Evolutionary conservation across 345 rosid species (phyloP).

Genomic region (Eucalyptus virginea): DNA sequence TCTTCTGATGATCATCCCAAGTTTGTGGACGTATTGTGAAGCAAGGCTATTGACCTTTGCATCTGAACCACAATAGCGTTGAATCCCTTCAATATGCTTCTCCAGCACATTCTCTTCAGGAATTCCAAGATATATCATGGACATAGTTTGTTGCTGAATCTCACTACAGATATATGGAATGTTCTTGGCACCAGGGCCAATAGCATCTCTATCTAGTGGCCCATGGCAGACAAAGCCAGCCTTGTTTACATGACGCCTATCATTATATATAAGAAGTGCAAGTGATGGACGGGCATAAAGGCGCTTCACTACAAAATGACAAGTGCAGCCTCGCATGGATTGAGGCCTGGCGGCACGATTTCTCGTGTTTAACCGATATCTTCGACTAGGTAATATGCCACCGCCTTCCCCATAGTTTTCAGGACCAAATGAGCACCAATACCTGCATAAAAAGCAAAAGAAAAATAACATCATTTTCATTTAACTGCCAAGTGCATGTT

Average conservation of each 20-base stretch:
- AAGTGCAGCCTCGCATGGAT: conserved; percentile 93
- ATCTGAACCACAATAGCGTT: conserved; percentile 71
- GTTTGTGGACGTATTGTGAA: conserved; percentile 84
- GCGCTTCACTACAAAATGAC: conserved; percentile 80
- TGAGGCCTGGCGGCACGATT: conserved; percentile 91
- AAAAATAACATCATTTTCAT: neutral
- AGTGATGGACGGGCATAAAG: conserved; percentile 70
- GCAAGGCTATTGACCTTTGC: conserved; percentile 61
- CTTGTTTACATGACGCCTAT: conserved; percentile 78
- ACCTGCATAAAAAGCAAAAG: conserved; percentile 20
- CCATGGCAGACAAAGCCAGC: conserved; percentile 90
- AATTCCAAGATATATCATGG: conserved; percentile 93
- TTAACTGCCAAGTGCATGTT: neutral
- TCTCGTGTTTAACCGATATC: conserved; percentile 70
- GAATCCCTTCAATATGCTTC: conserved; percentile 93
- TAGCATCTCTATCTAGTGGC: conserved; percentile 89
- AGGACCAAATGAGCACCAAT: conserved; percentile 98
- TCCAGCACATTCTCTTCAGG: conserved; percentile 90
- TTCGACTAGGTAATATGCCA: conserved; percentile 73
- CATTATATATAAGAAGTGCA: conserved; percentile 69
- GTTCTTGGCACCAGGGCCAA: conserved; percentile 94
- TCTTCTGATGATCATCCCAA: conserved; percentile 80
- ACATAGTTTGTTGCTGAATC: conserved; percentile 82
- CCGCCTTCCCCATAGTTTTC: conserved; percentile 99
- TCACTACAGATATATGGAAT: conserved; percentile 78